Percentiles rank a stretch among this genome's conserved stretches.
phyloP scores from a whole-genome alignment of 495 filamentous ascomycete genomes.

The Baudoinia panamericana region DNA sequence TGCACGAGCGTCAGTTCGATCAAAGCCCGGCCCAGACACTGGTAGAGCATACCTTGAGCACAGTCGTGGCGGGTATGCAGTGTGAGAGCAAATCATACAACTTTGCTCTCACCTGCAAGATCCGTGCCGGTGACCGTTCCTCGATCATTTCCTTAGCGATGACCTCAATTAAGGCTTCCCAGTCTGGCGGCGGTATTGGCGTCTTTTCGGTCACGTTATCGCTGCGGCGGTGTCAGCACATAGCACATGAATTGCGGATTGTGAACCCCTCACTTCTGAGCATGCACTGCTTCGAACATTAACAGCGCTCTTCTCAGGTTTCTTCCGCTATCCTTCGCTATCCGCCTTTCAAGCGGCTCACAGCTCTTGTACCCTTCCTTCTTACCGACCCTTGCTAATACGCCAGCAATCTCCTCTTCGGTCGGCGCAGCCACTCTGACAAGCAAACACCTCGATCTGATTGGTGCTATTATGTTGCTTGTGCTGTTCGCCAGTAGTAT shows the following conservation, averaged over 20 bases:
- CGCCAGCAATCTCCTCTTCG: constrained; percentile 65
- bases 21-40: neutral
- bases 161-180: constrained; percentile 78
- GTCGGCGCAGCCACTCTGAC: constrained; percentile 86
- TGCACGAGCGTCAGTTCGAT: no score
- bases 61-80: constrained; percentile 86
- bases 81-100: constrained; percentile 93
- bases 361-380: constrained; percentile 63
- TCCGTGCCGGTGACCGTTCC: constrained; percentile 74
- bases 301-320: constrained; percentile 81
- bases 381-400: constrained; percentile 58
- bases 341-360: constrained; percentile 59
- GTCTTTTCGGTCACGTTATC: constrained; percentile 83
- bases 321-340: constrained; percentile 82
- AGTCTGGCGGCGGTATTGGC: constrained; percentile 85
- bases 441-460: constrained; percentile 74
- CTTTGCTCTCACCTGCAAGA: constrained; percentile 77
- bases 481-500: constrained; percentile 90
- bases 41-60: constrained; percentile 53
- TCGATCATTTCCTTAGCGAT: constrained; percentile 83
- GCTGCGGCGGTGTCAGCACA: constrained; percentile 33
- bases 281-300: constrained; percentile 94
- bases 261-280: constrained; percentile 62
- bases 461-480: constrained; percentile 94
- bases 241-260: neutral